These are phyloP conservation scores for Paramecium octaurelia DNA, from an alignment of 73 alveolate species.

Conservation along the genomic window DNA sequence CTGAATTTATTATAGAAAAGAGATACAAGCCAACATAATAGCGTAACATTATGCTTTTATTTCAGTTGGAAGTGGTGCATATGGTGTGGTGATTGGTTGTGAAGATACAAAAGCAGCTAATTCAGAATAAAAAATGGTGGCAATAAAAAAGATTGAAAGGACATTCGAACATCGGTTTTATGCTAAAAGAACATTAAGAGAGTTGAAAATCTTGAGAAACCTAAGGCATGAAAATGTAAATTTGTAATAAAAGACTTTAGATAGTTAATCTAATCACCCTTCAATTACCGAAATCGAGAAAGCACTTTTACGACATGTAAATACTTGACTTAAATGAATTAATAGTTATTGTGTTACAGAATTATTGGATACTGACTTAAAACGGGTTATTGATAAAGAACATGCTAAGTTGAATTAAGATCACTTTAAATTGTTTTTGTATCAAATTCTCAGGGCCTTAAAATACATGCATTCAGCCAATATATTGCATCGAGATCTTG, in stretches of 20 bases:
- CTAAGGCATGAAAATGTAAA: constrained; percentile 67
- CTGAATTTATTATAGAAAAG: constrained; percentile 40
- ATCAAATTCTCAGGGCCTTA: constrained; percentile 80
- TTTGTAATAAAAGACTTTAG: constrained; percentile 6
- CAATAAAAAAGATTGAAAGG: constrained; percentile 75
- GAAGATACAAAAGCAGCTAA: constrained; percentile 33
- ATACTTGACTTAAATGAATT: neutral
- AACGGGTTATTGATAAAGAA: constrained; percentile 66
- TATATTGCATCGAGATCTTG: constrained; percentile 74
- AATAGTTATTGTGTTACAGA: constrained; percentile 63
- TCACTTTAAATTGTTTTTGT: constrained; percentile 74
- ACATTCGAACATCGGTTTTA: constrained; percentile 74
- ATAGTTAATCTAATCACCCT: constrained; percentile 57
- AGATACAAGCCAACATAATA: constrained; percentile 46
- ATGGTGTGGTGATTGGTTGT: constrained; percentile 64
- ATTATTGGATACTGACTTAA: constrained; percentile 81
- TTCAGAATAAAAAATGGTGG: constrained; percentile 56
- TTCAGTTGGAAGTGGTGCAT: constrained; percentile 68
- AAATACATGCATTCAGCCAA: constrained; percentile 85
- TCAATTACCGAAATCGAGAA: constrained; percentile 17
- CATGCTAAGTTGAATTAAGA: constrained; percentile 71
- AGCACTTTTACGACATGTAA: constrained; percentile 59
- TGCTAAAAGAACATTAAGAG: constrained; percentile 74
- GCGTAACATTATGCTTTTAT: neutral
- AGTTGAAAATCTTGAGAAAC: constrained; percentile 67